Conservation (phyloP, 768 basidiomycete genomes). For the Russula sp. region DNA sequence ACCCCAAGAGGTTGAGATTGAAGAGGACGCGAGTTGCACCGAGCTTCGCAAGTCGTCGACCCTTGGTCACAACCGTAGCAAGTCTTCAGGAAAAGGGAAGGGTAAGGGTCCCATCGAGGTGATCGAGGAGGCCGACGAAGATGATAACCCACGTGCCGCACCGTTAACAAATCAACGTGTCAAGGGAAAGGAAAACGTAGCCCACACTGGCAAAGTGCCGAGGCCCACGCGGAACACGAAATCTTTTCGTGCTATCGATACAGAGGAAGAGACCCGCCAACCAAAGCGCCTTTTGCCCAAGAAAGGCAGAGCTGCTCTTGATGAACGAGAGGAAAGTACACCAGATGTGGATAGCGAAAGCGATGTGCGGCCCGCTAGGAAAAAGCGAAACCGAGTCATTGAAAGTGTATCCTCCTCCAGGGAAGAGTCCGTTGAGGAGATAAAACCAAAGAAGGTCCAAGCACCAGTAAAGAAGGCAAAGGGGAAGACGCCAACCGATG, state of each 20-base stretch:
- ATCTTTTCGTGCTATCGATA: slow-evolving; percentile 11
- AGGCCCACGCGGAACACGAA: slow-evolving; percentile 14
- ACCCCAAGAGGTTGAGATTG: background rate
- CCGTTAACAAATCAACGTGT: slow-evolving; percentile 25
- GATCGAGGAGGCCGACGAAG: slow-evolving; percentile 27
- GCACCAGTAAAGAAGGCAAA: slow-evolving; percentile 3
- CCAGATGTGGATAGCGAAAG: slow-evolving; percentile 5
- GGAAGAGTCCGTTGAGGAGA: slow-evolving; percentile 3
- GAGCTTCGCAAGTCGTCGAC: slow-evolving; percentile 26
- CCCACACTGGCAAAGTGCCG: background rate
- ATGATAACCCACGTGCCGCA: slow-evolving; percentile 23
- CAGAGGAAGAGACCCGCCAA: slow-evolving; percentile 19
- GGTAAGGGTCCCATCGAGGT: slow-evolving; percentile 25
- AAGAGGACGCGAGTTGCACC: slow-evolving; percentile 25
- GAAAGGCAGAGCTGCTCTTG: background rate
- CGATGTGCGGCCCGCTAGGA: background rate
- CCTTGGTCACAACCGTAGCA: slow-evolving; percentile 23
- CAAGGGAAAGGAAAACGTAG: slow-evolving; percentile 27
- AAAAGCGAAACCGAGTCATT: slow-evolving; percentile 1
- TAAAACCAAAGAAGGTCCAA: background rate
- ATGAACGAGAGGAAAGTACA: slow-evolving; percentile 11
- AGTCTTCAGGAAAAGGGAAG: slow-evolving; percentile 18
- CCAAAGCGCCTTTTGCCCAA: slow-evolving; percentile 11
- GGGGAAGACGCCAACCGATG: background rate
- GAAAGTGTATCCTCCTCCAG: slow-evolving; percentile 1